Percentiles rank a stretch among this genome's conserved stretches.
phyloP scores from a whole-genome alignment of 2,329 filamentous ascomycete genomes.

The Claviceps monticola region DNA sequence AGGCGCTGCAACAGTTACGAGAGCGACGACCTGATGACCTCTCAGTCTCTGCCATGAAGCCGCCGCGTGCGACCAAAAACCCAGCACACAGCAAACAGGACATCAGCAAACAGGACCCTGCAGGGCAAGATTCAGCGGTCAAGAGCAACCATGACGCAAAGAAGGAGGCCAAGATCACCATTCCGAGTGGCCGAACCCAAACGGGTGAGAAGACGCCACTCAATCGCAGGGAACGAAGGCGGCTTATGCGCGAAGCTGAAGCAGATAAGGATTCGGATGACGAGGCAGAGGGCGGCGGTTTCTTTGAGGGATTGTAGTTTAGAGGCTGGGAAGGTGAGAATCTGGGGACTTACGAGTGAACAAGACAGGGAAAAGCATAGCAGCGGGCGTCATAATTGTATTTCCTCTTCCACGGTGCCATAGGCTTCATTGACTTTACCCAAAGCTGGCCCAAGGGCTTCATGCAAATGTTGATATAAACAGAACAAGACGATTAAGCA shows the following conservation, averaged over 20 bases:
- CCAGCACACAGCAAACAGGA: not conserved
- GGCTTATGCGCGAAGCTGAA: constrained; percentile 20
- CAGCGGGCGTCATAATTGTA: not conserved
- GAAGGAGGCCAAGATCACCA: constrained; percentile 8
- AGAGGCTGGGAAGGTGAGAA: not conserved
- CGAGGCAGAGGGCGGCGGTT: constrained; percentile 38
- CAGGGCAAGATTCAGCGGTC: not conserved
- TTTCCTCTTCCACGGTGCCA: not conserved
- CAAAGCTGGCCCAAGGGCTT: no score
- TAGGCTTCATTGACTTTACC: not conserved
- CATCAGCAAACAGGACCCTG: not conserved
- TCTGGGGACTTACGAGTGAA: not conserved
- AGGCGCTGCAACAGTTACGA: constrained; percentile 38
- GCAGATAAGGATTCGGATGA: constrained; percentile 24
- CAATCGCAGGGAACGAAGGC: constrained; percentile 23
- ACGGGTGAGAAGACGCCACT: constrained; percentile 14
- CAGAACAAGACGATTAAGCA: not conserved
- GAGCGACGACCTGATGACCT: constrained; percentile 29
- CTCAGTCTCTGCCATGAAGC: constrained; percentile 5
- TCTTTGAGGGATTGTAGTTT: constrained; percentile 25
- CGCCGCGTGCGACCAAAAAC: constrained; percentile 4
- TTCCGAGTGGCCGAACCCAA: constrained; percentile 1
- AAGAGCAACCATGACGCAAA: constrained; percentile 10
- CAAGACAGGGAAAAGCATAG: not conserved
- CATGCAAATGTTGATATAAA: not conserved